Conservation (phyloP, 2,329 filamentous ascomycete species). For the Colletotrichum sublineola region DNA sequence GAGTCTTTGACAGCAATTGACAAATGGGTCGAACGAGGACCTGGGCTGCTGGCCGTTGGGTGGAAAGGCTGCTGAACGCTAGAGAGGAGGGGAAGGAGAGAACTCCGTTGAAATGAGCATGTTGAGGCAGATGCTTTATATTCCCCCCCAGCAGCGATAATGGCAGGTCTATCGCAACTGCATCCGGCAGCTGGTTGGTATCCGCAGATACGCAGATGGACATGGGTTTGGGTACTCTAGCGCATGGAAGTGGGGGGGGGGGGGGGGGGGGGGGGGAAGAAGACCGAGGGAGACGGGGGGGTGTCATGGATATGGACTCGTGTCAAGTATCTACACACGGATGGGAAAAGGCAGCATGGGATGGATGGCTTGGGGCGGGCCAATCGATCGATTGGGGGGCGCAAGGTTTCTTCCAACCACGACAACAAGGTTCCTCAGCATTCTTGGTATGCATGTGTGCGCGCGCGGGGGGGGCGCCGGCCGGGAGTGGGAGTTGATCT, state of each 20-base stretch:
- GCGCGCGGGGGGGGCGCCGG: constrained; percentile 9
- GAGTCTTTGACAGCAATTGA: constrained; percentile 41
- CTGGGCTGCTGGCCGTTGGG: constrained; percentile 29
- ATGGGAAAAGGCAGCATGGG: constrained; percentile 12
- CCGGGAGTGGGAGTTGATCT: constrained; percentile 6
- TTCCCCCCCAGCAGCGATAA: constrained; percentile 24
- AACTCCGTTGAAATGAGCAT: neutral
- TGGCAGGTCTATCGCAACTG: constrained; percentile 32
- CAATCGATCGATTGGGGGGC: constrained; percentile 1
- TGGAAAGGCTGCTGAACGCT: constrained; percentile 33
- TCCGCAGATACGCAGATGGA: constrained; percentile 34
- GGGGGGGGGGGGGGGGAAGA: neutral
- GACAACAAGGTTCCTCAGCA: constrained; percentile 30
- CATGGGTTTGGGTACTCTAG: constrained; percentile 23
- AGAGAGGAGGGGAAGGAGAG: constrained; percentile 9
- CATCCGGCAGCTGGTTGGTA: constrained; percentile 38
- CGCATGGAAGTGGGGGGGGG: constrained; percentile 23
- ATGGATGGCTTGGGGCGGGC: constrained; percentile 15
- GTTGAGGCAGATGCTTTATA: constrained; percentile 34
- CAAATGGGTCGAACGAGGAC: constrained; percentile 30
- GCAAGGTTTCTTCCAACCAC: constrained; percentile 11
- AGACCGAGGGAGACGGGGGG: constrained; percentile 1
- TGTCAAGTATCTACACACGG: constrained; percentile 6
- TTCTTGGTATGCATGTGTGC: neutral
- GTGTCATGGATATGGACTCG: constrained; percentile 36